A percentile compares a stretch with the other conserved stretches of the same genome.
Conservation (phyloP, 305 asterid genomes). For the Rubia tinctorum region DNA sequence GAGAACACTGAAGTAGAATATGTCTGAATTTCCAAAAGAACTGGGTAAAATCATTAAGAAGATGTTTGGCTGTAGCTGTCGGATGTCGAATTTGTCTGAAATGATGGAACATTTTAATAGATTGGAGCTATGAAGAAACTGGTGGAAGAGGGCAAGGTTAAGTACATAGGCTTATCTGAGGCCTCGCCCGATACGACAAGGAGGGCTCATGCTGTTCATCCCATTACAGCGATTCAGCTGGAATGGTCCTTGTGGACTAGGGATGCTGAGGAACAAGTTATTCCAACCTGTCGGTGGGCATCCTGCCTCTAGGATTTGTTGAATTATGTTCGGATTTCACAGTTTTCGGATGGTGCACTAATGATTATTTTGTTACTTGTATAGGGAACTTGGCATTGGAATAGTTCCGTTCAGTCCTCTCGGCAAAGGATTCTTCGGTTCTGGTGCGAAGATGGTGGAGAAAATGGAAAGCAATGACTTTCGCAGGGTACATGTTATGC, state of each 20-base stretch:
- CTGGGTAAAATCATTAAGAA: background rate
- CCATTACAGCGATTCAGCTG: slow-evolving; percentile 17
- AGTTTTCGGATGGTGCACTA: background rate
- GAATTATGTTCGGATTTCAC: background rate
- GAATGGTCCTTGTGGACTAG: slow-evolving; percentile 21
- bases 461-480: slow-evolving; percentile 3
- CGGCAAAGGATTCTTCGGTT: slow-evolving; percentile 23
- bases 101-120: background rate
- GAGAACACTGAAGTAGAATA: background rate
- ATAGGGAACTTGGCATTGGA: slow-evolving; percentile 18
- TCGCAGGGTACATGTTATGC: slow-evolving; percentile 16
- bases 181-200: slow-evolving; percentile 4
- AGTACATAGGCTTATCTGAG: slow-evolving; percentile 12
- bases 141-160: slow-evolving; percentile 18
- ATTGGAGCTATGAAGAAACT: slow-evolving; percentile 12
- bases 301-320: background rate
- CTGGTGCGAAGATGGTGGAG: slow-evolving; percentile 18
- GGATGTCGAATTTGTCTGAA: background rate
- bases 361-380: background rate
- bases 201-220: slow-evolving; percentile 21
- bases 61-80: background rate
- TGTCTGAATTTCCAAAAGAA: background rate
- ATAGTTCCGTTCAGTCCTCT: slow-evolving; percentile 27
- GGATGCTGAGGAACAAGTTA: slow-evolving; percentile 10
- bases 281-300: slow-evolving; percentile 6